Evolutionary conservation across 805 yeast genomes (phyloP), one percentile per base, ranked within the genome.

Genomic region (Debaryomyces castellii): DNA sequence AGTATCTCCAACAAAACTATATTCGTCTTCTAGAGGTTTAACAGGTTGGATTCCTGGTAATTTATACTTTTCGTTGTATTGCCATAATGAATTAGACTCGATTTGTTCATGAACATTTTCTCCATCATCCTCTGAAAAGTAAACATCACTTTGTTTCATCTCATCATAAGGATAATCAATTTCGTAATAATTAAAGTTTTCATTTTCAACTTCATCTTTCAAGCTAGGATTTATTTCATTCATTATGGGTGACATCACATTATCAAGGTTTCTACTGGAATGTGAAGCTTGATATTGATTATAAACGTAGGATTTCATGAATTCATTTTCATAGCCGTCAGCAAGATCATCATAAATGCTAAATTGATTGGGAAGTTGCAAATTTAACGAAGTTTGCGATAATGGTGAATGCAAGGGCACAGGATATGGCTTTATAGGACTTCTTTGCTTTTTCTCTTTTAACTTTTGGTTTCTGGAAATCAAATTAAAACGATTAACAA

Each of bases 241-340:
- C 24, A 40, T 39, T 14, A 41, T 47, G 14, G 44, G 45, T 23
- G 45, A 30, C 5, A 47, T 45, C 9, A 39, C 20, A 3, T 39
- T 37, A 23, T 43, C 46, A 12, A 43, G 37, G 22, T 30, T 32
- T 39, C 30, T 34, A 23, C 41, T 36, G n/a, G n/a, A n/a, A n/a
- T n/a, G n/a, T 30, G 30, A 27, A 14, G 22, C 5, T n/a, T n/a
- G 6, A 30, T 16, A 14, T 30, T 10, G 23, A n/a, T 39, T 17
- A 23, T 39, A 32, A 12, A 39, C 27, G 18, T 46, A 36, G 8
- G 43, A 42, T 16, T 38, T 41, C 39, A 46, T 43, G 35, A 46
- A 47, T 24, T 43, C 45, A 35, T 50, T 44, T 37, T 50, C 52
- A 45, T 59, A 59, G 4, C 62, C 63, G 40, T 59, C 62, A 45